Percentiles rank a stretch among this genome's conserved stretches.
Evolutionary conservation across 2,329 filamentous ascomycete species (phyloP).

Genomic region (Colletotrichum echinochloae): DNA sequence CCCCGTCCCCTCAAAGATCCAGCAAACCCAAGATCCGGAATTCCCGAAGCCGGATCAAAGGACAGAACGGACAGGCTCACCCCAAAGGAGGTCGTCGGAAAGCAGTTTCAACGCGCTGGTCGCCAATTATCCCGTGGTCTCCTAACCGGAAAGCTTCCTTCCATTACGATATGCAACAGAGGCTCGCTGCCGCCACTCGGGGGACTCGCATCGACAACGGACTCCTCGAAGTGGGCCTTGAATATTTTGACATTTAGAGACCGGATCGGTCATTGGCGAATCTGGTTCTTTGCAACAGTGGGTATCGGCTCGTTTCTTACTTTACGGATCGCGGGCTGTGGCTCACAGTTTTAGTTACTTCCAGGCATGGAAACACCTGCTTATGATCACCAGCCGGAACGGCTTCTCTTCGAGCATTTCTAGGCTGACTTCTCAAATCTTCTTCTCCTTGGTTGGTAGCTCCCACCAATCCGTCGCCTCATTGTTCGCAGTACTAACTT

Average conservation of each 20-base stretch:
- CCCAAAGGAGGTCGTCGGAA: not conserved
- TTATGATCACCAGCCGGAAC: not conserved
- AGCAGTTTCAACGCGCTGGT: slow-evolving; percentile 6
- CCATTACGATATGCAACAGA: not conserved
- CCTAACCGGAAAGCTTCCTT: slow-evolving; percentile 9
- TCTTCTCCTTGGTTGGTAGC: not conserved
- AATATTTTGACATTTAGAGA: slow-evolving; percentile 7
- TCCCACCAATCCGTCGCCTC: not conserved
- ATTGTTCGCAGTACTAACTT: not conserved
- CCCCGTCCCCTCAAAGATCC: not conserved
- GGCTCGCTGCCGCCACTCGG: not conserved
- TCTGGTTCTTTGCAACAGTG: not conserved
- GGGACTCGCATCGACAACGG: slow-evolving; percentile 6
- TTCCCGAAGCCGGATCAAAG: not conserved
- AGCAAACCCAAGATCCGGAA: not conserved
- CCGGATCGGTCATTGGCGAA: too few species aligned
- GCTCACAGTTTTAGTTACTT: not conserved
- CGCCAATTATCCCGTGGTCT: slow-evolving; percentile 21
- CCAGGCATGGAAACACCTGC: not conserved
- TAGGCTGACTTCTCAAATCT: not conserved
- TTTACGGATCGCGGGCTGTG: not conserved
- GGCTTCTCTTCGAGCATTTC: not conserved
- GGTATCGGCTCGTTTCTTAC: not conserved
- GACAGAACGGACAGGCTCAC: not conserved
- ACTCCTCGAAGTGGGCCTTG: not conserved